These are phyloP conservation scores for Acanthamoeba lenticulata DNA, from an alignment of 208 protist species.

Conservation along the genomic window DNA sequence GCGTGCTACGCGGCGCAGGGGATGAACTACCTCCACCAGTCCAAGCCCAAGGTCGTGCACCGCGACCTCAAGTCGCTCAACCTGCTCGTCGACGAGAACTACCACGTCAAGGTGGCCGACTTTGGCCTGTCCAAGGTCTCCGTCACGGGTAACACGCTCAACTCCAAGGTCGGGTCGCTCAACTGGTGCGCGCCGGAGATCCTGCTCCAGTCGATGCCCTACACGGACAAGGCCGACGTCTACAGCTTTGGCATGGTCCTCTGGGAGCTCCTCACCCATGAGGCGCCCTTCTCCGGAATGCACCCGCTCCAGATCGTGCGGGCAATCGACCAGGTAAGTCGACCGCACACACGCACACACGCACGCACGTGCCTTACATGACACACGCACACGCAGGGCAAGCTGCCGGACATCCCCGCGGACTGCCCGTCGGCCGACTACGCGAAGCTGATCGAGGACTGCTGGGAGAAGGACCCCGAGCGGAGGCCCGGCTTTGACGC, in stretches of 20 bases:
- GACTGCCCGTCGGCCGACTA: conserved; percentile 52
- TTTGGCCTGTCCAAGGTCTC: conserved; percentile 62
- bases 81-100: conserved; percentile 47
- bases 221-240: conserved; percentile 82
- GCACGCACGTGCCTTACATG: background rate
- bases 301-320: conserved; percentile 61
- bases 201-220: conserved; percentile 60
- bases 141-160: conserved; percentile 54
- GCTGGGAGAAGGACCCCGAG: conserved; percentile 65
- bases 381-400: background rate
- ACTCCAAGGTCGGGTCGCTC: conserved; percentile 59
- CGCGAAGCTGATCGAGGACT: conserved; percentile 56
- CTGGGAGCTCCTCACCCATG: conserved; percentile 79
- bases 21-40: conserved; percentile 66
- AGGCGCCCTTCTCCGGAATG: conserved; percentile 46
- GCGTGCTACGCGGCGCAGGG: conserved; percentile 53
- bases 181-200: conserved; percentile 68
- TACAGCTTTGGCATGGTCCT: conserved; percentile 84
- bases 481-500: conserved; percentile 16
- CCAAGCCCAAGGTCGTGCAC: conserved; percentile 65
- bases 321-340: conserved; percentile 40
- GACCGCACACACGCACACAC: background rate
- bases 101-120: conserved; percentile 60
- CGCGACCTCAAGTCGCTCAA: conserved; percentile 61
- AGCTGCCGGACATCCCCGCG: conserved; percentile 30